Base-by-base conservation (phyloP, 2,329 filamentous ascomycete genomes). In the Chrysoporthe cubensis region DNA sequence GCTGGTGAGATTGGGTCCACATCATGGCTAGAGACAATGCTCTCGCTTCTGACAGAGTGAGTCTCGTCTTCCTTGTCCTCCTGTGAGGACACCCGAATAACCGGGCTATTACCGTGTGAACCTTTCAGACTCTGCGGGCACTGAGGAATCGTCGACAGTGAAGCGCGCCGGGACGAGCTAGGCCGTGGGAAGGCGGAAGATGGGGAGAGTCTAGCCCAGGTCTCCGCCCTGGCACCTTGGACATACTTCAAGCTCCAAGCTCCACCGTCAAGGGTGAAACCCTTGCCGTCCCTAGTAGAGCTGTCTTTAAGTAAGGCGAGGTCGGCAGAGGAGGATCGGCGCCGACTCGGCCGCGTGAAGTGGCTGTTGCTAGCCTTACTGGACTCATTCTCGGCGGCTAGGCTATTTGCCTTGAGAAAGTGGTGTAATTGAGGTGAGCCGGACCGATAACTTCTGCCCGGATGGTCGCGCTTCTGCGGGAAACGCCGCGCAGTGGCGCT, bases 21-120 rank as follows among this genome's bases (percentile, higher is more conserved):
- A 40, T 18, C 40, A 71, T 66, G 18, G 46, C 21, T 21, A 37
- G 48, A 16, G 9, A 21, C 54, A 11, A 4, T 48, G 18, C 44
- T n/a, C 14, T 48, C 37, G 16, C n/a, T 40, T 69, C 75, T 60
- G 73, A 72, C 26, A 64, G 64, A 56, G 67, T 72, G 16, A 40
- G 52, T 11, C 37, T 70, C 34, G 13, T 40, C 14, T 8, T 54
- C n/a, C 59, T 44, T 46, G 50, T 50, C 37, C n/a, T 26, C 9
- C 4, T 57, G 32, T 5, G 18, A 58, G 6, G 64, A 43, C 46
- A 3, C 58, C 16, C 21, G 42, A 21, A 37, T 34, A 21, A 26
- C 37, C 18, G 37, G 32, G 16, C 43, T 57, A 9, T 64, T 18
- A 7, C 18, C 37, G 3, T 26, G 21, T 34, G 34, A 34, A 7